Conservation (phyloP, 2,329 filamentous ascomycete species). For the Penicillium hordei region DNA sequence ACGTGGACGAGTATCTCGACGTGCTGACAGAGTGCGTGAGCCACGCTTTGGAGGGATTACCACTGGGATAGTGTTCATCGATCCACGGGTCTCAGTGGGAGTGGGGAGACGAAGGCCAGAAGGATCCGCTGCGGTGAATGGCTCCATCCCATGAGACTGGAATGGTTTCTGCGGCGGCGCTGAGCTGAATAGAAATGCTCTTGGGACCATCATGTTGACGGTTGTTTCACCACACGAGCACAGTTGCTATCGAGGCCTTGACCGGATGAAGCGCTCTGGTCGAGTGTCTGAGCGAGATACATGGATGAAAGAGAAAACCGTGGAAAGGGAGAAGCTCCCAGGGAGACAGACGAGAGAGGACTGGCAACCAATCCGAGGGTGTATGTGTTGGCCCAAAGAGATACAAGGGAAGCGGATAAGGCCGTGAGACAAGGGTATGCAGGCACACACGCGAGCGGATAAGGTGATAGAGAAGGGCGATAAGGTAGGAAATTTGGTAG, state of each 20-base stretch:
- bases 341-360: constrained; percentile 9
- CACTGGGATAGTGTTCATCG: constrained; percentile 34
- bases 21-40: constrained; percentile 23
- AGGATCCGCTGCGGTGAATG: constrained; percentile 19
- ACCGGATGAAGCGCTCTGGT: constrained; percentile 44
- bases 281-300: constrained; percentile 43
- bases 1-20: constrained; percentile 21
- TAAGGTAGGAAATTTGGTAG: background rate
- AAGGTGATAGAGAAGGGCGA: constrained; percentile 4
- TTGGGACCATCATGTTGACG: constrained; percentile 43
- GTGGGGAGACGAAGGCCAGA: constrained; percentile 19
- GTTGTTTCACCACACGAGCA: constrained; percentile 20
- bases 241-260: constrained; percentile 19
- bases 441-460: constrained; percentile 5
- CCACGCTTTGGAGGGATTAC: constrained; percentile 38
- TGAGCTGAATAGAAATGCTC: constrained; percentile 41
- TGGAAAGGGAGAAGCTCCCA: constrained; percentile 12
- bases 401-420: constrained; percentile 9
- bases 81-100: constrained; percentile 6
- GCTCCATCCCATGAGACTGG: constrained; percentile 8
- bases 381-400: constrained; percentile 5
- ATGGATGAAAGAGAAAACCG: constrained; percentile 29
- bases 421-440: constrained; percentile 8
- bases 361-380: constrained; percentile 8
- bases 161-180: constrained; percentile 27